These are phyloP conservation scores for Hypholoma sublateritium DNA, from an alignment of 768 basidiomycete species.

Conservation along the genomic window DNA sequence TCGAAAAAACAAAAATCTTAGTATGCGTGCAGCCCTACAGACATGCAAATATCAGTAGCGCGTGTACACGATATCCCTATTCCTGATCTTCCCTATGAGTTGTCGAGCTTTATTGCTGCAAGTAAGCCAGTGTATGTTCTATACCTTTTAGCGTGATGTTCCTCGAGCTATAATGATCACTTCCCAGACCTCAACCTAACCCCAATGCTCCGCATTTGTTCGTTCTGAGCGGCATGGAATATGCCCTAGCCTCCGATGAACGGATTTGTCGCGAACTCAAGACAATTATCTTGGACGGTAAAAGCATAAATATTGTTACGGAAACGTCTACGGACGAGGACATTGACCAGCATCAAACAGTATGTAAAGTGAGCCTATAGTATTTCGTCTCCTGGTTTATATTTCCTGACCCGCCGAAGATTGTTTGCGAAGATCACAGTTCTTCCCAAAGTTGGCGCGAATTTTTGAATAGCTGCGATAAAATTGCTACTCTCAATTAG, in stretches of 20 bases:
- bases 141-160: background rate
- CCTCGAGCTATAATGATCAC: background rate
- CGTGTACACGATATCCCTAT: background rate
- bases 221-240: slow-evolving; percentile 2
- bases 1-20: background rate
- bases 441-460: slow-evolving; percentile 44
- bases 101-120: background rate
- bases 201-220: slow-evolving; percentile 10
- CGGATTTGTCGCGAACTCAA: slow-evolving; percentile 13
- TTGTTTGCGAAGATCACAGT: slow-evolving; percentile 37
- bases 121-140: background rate
- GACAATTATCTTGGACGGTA: background rate
- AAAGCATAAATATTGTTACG: slow-evolving; percentile 3
- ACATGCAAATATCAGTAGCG: slow-evolving; percentile 3
- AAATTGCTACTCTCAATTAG: slow-evolving; percentile 28
- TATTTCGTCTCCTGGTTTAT: background rate
- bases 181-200: background rate
- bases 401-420: slow-evolving; percentile 31
- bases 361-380: slow-evolving; percentile 49
- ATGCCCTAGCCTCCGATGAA: slow-evolving; percentile 12
- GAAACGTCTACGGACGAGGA: slow-evolving; percentile 17
- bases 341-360: slow-evolving; percentile 23
- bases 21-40: background rate
- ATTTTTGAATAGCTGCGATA: slow-evolving; percentile 33
- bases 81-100: background rate